A percentile compares a stretch with the other conserved stretches of the same genome.
phyloP scores from a whole-genome alignment of 2,329 filamentous ascomycete species.

The Fusarium napiforme region DNA sequence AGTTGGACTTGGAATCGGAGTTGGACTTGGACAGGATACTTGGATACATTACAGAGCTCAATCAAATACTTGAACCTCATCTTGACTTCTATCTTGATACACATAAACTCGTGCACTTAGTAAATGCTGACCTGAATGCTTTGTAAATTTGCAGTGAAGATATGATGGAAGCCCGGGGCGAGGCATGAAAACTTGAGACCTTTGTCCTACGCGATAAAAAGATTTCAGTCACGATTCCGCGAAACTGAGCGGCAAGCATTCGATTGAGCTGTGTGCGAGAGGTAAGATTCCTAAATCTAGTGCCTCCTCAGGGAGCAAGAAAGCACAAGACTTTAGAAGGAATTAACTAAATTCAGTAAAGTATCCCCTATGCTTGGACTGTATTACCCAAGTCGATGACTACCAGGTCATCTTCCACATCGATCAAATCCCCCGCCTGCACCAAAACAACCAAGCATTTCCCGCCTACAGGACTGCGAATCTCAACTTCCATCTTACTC shows the following conservation, averaged over 20 bases:
- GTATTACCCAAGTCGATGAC: slow-evolving; percentile 23
- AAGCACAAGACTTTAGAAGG: no score
- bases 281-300: neutral
- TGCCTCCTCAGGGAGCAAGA: no score
- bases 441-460: slow-evolving; percentile 43
- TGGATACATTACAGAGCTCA: neutral
- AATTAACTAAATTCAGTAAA: no score
- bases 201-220: neutral
- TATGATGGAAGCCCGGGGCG: neutral
- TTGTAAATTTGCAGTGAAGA: neutral
- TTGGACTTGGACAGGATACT: neutral
- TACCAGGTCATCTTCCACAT: slow-evolving; percentile 44
- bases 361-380: no score
- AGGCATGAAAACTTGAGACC: neutral
- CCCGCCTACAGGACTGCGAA: slow-evolving; percentile 45
- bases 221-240: no score
- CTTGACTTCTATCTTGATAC: neutral
- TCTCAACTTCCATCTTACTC: slow-evolving; percentile 54
- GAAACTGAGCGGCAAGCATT: no score
- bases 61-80: slow-evolving; percentile 1
- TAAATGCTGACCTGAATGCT: neutral
- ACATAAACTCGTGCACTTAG: neutral
- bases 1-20: neutral
- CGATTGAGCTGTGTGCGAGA: no score
- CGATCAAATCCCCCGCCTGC: slow-evolving; percentile 45